Percentiles rank a stretch among this genome's conserved stretches.
Conservation (phyloP, 2,329 filamentous ascomycete genomes). For the Corynespora cassiicola region DNA sequence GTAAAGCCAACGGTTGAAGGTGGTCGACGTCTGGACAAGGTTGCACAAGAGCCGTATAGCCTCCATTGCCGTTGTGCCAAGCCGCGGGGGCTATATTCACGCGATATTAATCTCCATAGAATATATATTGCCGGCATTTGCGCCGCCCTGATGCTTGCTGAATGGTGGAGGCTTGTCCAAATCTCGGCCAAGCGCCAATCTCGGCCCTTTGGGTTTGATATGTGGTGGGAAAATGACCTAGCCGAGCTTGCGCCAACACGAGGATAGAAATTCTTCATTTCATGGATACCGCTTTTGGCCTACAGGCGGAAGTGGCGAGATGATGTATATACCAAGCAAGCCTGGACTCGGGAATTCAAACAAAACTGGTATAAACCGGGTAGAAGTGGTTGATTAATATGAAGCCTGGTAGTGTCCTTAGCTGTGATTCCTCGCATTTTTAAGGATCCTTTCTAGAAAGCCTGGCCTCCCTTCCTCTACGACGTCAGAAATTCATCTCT, state of each 20-base stretch:
- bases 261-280: too few relatives aligned
- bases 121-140: neutral
- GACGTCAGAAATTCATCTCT: slow-evolving; percentile 4
- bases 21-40: slow-evolving; percentile 12
- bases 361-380: slow-evolving; percentile 20
- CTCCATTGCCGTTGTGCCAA: slow-evolving; percentile 20
- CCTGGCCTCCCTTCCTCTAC: slow-evolving; percentile 4
- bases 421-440: slow-evolving; percentile 7
- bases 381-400: slow-evolving; percentile 16
- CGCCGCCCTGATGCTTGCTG: too few relatives aligned
- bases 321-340: too few relatives aligned
- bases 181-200: too few relatives aligned
- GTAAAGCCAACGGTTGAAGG: slow-evolving; percentile 7
- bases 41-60: slow-evolving; percentile 19
- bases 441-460: slow-evolving; percentile 10
- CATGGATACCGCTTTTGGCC: too few relatives aligned
- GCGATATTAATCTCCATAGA: slow-evolving; percentile 7
- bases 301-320: too few relatives aligned
- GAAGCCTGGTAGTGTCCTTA: slow-evolving; percentile 11
- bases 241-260: too few relatives aligned
- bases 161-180: too few relatives aligned
- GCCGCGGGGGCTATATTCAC: slow-evolving; percentile 13
- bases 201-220: too few relatives aligned
- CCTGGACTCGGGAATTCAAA: too few relatives aligned
- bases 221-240: too few relatives aligned